These are phyloP conservation scores for Kurtzmaniella quercitrusa DNA, from an alignment of 1,139 yeast species.

Conservation along the genomic window DNA sequence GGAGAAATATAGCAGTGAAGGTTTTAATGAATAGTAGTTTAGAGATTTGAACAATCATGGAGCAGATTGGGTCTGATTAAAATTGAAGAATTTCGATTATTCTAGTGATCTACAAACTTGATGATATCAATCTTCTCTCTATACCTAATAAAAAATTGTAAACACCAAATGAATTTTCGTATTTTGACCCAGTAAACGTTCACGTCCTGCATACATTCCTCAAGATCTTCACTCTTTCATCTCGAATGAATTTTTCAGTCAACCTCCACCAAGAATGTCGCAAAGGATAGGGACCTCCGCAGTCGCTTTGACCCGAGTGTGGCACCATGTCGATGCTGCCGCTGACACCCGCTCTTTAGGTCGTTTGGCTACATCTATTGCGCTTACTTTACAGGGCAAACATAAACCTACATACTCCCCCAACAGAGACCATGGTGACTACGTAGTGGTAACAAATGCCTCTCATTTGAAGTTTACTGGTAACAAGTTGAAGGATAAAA, in stretches of 20 bases:
- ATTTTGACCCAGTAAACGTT: too few relatives aligned
- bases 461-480: constrained; percentile 78
- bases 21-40: too few relatives aligned
- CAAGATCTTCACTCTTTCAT: too few relatives aligned
- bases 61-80: too few relatives aligned
- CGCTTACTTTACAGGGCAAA: constrained; percentile 86
- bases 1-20: too few relatives aligned
- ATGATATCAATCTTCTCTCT: too few relatives aligned
- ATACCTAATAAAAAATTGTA: too few relatives aligned
- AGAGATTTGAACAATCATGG: too few relatives aligned
- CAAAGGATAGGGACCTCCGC: constrained; percentile 61
- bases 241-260: constrained; percentile 2
- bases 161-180: too few relatives aligned
- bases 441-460: constrained; percentile 94
- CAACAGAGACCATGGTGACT: constrained; percentile 86
- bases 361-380: constrained; percentile 85
- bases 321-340: constrained; percentile 96
- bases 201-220: too few relatives aligned
- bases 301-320: constrained; percentile 75
- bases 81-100: too few relatives aligned
- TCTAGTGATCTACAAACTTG: too few relatives aligned
- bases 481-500: constrained; percentile 73
- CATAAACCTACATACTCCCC: constrained; percentile 86
- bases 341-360: constrained; percentile 84
- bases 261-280: constrained; percentile 33